Evolutionary conservation across 306 rosid genomes (phyloP).

Genomic region (Dalbergia cultrata): DNA sequence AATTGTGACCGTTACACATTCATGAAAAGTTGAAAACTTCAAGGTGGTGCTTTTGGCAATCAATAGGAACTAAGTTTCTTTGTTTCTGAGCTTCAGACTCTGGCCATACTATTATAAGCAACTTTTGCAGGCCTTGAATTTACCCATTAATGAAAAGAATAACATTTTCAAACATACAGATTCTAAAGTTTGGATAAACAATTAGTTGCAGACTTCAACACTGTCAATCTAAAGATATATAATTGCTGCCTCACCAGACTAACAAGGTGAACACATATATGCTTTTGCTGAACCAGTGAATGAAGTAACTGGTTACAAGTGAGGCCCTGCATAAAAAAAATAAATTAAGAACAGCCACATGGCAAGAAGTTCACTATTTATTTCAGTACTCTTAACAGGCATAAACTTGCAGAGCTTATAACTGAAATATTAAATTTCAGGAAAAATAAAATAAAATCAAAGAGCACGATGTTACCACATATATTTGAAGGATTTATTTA

Average conservation of each 20-base stretch:
- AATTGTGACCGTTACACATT: neutral
- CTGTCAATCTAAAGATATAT: slow-evolving; percentile 21
- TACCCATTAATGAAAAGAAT: neutral
- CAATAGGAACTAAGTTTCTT: slow-evolving; percentile 22
- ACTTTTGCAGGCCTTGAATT: slow-evolving; percentile 14
- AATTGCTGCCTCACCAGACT: slow-evolving; percentile 72
- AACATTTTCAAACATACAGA: slow-evolving; percentile 28
- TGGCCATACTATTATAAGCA: slow-evolving; percentile 8
- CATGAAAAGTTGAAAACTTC: slow-evolving; percentile 1
- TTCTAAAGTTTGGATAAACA: slow-evolving; percentile 18
- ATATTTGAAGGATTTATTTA: neutral
- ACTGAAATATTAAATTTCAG: slow-evolving; percentile 26
- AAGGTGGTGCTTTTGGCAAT: slow-evolving; percentile 8
- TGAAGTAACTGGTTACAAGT: slow-evolving; percentile 86
- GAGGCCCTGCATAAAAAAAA: slow-evolving; percentile 65
- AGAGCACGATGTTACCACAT: slow-evolving; percentile 1
- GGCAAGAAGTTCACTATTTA: slow-evolving; percentile 29
- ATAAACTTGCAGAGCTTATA: slow-evolving; percentile 36
- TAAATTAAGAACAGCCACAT: slow-evolving; percentile 38
- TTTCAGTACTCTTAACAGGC: slow-evolving; percentile 12
- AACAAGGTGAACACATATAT: slow-evolving; percentile 84
- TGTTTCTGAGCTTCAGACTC: slow-evolving; percentile 23
- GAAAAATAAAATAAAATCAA: neutral
- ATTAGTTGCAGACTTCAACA: slow-evolving; percentile 31
- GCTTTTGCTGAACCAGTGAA: slow-evolving; percentile 86